These are phyloP conservation scores for Pleurotus ostreatus DNA, from an alignment of 768 basidiomycete species.

Conservation along the genomic window DNA sequence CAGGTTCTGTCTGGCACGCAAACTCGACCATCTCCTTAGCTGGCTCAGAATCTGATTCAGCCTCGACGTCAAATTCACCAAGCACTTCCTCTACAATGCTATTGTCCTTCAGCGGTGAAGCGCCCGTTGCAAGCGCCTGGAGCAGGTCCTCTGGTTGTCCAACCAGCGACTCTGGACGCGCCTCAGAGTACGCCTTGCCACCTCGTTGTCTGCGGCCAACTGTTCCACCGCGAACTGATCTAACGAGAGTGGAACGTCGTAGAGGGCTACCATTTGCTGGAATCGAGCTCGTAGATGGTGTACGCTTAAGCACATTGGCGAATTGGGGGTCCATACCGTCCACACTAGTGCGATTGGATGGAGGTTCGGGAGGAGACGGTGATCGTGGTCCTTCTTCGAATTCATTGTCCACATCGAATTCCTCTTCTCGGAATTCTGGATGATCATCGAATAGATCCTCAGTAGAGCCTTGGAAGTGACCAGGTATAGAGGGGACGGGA, in stretches of 20 bases:
- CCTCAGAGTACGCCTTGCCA: conserved; percentile 66
- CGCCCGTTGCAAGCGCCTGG: conserved; percentile 53
- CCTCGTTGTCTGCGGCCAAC: conserved; percentile 54
- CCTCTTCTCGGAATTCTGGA: conserved; percentile 26
- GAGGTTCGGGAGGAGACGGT: conserved; percentile 32
- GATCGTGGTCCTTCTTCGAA: conserved; percentile 29
- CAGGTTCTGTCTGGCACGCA: conserved; percentile 63
- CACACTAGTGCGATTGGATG: conserved; percentile 65
- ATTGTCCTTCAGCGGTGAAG: conserved; percentile 37
- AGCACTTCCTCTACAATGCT: conserved; percentile 33
- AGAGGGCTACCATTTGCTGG: conserved; percentile 54
- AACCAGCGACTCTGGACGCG: conserved; percentile 66
- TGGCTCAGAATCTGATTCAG: conserved; percentile 23
- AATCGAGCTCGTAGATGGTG: conserved; percentile 40
- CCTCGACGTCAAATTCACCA: conserved; percentile 30
- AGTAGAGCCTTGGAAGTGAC: conserved; percentile 26
- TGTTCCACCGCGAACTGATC: conserved; percentile 45
- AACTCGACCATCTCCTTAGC: conserved; percentile 50
- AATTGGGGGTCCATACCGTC: conserved; percentile 89
- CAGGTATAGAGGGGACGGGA: conserved; percentile 39
- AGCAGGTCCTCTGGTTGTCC: conserved; percentile 72
- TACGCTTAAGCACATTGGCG: conserved; percentile 70
- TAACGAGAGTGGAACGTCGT: conserved; percentile 51
- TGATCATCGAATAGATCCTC: conserved; percentile 19
- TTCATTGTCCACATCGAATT: conserved; percentile 25